These are phyloP conservation scores for Coemansia biformis DNA, from an alignment of 192 early-diverging fungal species.

Conservation along the genomic window DNA sequence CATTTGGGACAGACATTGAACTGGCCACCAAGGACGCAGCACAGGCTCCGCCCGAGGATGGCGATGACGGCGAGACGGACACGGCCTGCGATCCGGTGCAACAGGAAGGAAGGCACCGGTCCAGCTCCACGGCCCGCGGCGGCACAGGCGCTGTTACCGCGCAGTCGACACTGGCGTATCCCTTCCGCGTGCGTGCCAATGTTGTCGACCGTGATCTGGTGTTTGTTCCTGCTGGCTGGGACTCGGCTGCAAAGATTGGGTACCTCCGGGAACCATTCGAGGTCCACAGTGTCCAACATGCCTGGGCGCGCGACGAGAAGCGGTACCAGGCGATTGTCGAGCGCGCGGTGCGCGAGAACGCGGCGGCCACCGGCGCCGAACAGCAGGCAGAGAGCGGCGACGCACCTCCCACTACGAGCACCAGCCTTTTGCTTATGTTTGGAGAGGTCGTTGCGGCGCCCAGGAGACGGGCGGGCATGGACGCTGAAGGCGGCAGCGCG, in stretches of 20 bases:
- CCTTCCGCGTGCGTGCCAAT: slow-evolving; percentile 65
- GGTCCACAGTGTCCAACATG: slow-evolving; percentile 54
- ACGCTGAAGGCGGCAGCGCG: slow-evolving; percentile 46
- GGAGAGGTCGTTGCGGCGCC: slow-evolving; percentile 48
- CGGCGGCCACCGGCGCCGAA: neutral
- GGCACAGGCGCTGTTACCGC: no score
- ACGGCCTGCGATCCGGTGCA: no score
- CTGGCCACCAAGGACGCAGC: slow-evolving; percentile 5
- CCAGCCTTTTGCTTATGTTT: slow-evolving; percentile 30
- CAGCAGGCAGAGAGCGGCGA: neutral
- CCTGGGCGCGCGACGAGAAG: slow-evolving; percentile 59
- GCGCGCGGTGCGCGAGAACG: slow-evolving; percentile 12
- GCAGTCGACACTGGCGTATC: slow-evolving; percentile 26
- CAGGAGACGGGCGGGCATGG: slow-evolving; percentile 57
- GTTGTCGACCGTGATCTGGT: slow-evolving; percentile 85
- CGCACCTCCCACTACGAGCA: slow-evolving; percentile 2
- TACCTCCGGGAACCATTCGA: slow-evolving; percentile 71
- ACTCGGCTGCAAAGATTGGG: slow-evolving; percentile 82
- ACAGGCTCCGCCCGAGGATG: neutral
- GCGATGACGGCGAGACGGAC: neutral
- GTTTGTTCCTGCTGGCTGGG: slow-evolving; percentile 90
- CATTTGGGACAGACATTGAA: slow-evolving; percentile 8
- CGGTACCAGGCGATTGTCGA: slow-evolving; percentile 31
- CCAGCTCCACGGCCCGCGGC: neutral
- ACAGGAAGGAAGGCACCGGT: no score